Base-by-base conservation (phyloP, 768 basidiomycete species). In the Coprinellus aureogranulatus region DNA sequence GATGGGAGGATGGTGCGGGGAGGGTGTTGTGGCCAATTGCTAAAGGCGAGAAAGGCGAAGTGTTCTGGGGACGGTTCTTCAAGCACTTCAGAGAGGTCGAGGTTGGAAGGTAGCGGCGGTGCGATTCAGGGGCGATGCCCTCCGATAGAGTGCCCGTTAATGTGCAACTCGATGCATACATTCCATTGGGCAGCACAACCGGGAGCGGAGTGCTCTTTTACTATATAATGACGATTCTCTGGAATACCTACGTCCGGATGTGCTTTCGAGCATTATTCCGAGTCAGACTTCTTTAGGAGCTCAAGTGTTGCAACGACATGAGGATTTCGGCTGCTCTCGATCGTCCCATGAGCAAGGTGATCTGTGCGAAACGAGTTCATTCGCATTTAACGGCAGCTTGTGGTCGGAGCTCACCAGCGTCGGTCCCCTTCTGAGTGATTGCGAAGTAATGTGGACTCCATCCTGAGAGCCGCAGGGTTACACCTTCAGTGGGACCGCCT, bases 31-130 rank as follows among this genome's bases (percentile, higher is more conserved):
- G 72, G 67, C 68, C 69, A 11, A 60, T 74, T 3, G 69, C 68
- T 3, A 67, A 70, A 54, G 68, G 73, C 14, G 72, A 70, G 55
- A 63, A 64, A 34, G 66, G 67, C 8, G 54, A 61, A 4, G 60
- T 67, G 1, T 60, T 75, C n/a, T 69, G 70, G 62, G 73, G 73
- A 1, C 63, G 68, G n/a, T 74, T 72, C 59, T 65, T 72, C 47
- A 72, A 73, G 46, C 71, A 75, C 53, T 73, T 71, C 47, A 49
- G 59, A 26, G 63, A 65, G n/a, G 54, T 69, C 18, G 61, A 67
- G 39, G 61, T 66, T 1, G 62, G 49, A 41, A 57, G 64, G 41
- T 62, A 50, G n/a, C n/a, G n/a, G n/a, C n/a, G n/a, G n/a, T n/a
- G n/a, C n/a, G n/a, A n/a, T n/a, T n/a, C n/a, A n/a, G n/a, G n/a